Evolutionary conservation across 306 rosid species (phyloP), one percentile per base, ranked within the genome.

Genomic region (Citrullus mucosospermus): DNA sequence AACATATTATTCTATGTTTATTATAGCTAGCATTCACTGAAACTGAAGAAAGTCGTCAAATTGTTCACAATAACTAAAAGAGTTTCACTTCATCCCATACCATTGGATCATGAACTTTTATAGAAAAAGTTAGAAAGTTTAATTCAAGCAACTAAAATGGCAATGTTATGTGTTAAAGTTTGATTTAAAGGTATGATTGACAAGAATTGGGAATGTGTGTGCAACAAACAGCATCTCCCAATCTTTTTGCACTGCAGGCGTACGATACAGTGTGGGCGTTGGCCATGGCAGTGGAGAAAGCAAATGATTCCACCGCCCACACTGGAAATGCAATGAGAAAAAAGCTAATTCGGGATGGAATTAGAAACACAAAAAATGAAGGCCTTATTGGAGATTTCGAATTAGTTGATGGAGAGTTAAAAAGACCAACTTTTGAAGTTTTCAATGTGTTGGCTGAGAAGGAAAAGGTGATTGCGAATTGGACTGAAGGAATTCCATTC

Each of bases 201-300:
- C 36, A 32, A 32, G 2, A 18, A 54, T 39, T 34, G 20, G 65
- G 77, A 28, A 13, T 55, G 8, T 30, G 51, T 12, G 20, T 34
- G n/a, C 43, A 32, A 32, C 36, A 32, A 62, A 9, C 71, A 65
- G 44, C 73, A 66, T 66, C 16, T 30, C 53, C 62, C 39, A 79
- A 66, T 56, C 8, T 82, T 18, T 82, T 71, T 44, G 84, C 84
- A 55, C 9, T 83, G 28, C 82, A 81, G 90, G 90, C 90, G 32
- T 85, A 87, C 77, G 88, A 83, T 53, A 79, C 86, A 18, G 28
- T 81, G 16, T 66, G 79, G 73, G 87, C 88, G 10, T 55, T 83
- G 13, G 85, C 76, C 0, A 38, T 34, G 59, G 70, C 81, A 2
- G 75, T 60, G 15, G 80, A 79, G 41, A 71, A 50, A 48, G 6